Percentiles rank a stretch among this genome's conserved stretches.
These are phyloP conservation scores for Paraphaeosphaeria sporulosa DNA, from an alignment of 2,329 filamentous ascomycete species.

Conservation along the genomic window DNA sequence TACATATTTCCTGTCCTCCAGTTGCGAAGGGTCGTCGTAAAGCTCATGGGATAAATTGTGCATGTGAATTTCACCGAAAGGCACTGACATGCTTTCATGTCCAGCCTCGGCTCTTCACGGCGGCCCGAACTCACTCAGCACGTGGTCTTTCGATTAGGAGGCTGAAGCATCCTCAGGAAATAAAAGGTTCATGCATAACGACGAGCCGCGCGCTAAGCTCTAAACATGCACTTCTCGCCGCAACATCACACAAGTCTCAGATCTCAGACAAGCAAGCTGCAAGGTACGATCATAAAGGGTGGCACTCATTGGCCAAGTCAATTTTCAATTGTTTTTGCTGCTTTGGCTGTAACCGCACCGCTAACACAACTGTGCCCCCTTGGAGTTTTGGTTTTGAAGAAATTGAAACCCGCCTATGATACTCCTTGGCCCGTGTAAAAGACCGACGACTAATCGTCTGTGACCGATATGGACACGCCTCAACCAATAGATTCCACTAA, in stretches of 20 bases:
- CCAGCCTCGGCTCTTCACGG: no score
- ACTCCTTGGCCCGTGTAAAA: background rate
- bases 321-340: slow-evolving; percentile 14
- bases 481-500: slow-evolving; percentile 6
- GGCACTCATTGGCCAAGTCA: slow-evolving; percentile 4
- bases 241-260: slow-evolving; percentile 9
- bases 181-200: background rate
- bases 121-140: no score
- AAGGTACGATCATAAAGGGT: slow-evolving; percentile 2
- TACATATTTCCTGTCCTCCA: no score
- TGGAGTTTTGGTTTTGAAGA: background rate
- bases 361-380: slow-evolving; percentile 2
- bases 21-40: no score
- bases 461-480: background rate
- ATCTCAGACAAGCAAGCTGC: background rate
- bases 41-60: no score
- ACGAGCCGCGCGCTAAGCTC: slow-evolving; percentile 18
- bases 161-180: background rate
- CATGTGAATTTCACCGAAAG: no score
- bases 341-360: background rate
- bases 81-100: no score
- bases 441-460: slow-evolving; percentile 4
- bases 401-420: background rate
- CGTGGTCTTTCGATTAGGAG: background rate
- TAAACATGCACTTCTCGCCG: slow-evolving; percentile 1